These are phyloP conservation scores for Harringtonia aguacate DNA, from an alignment of 2,329 filamentous ascomycete species.

Conservation along the genomic window DNA sequence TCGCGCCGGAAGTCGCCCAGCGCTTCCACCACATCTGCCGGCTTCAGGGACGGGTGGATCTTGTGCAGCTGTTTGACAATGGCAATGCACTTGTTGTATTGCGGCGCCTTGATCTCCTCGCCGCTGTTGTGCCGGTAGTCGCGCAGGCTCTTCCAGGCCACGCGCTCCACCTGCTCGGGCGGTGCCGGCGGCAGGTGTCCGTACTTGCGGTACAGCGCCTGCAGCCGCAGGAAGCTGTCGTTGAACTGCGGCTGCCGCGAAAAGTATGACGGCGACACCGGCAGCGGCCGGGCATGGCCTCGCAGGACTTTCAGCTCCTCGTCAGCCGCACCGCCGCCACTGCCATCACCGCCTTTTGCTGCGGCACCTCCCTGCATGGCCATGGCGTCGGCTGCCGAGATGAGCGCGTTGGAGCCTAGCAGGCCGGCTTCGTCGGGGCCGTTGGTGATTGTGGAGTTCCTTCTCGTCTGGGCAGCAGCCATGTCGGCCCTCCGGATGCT, in stretches of 20 bases:
- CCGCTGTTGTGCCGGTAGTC: constrained; percentile 64
- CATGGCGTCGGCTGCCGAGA: neutral
- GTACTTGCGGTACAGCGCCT: constrained; percentile 61
- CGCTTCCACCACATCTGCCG: constrained; percentile 53
- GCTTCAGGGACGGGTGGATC: constrained; percentile 71
- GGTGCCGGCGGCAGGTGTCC: constrained; percentile 60
- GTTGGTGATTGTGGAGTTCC: neutral
- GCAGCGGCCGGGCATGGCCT: constrained; percentile 61
- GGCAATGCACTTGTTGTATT: constrained; percentile 67
- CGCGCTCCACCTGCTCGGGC: constrained; percentile 54
- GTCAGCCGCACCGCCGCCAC: neutral
- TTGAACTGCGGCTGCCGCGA: constrained; percentile 76
- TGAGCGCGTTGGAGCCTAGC: neutral
- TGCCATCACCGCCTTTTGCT: neutral
- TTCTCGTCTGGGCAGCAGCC: neutral
- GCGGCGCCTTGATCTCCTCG: constrained; percentile 63
- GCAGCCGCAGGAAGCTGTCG: constrained; percentile 68
- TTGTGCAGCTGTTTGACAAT: constrained; percentile 72
- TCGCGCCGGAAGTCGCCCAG: constrained; percentile 63
- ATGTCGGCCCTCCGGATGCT: neutral
- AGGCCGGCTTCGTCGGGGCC: neutral
- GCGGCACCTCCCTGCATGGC: neutral
- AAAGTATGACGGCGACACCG: constrained; percentile 89
- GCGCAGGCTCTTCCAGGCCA: constrained; percentile 70
- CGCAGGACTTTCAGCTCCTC: neutral